Percentiles rank a stretch among this genome's conserved stretches.
phyloP scores from a whole-genome alignment of 2,329 filamentous ascomycete genomes.

The Alternaria triticimaculans region DNA sequence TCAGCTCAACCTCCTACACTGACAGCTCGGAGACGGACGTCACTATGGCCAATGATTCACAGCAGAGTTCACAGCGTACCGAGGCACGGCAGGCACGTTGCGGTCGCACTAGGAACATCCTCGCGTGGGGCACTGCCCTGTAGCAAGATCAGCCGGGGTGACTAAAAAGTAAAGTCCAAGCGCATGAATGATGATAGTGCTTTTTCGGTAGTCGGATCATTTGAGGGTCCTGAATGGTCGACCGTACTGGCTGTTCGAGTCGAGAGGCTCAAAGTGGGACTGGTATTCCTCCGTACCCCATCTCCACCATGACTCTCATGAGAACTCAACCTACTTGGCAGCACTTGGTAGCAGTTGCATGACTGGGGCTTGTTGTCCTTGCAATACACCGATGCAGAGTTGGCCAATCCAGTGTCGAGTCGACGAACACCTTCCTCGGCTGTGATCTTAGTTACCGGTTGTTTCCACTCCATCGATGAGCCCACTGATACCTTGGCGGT shows the following conservation, averaged over 20 bases:
- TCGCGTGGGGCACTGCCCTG: not conserved
- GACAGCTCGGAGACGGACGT: constrained; percentile 3
- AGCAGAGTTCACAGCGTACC: not conserved
- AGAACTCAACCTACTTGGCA: not conserved
- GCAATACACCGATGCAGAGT: not conserved
- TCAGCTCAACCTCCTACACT: constrained; percentile 6
- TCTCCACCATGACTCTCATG: not conserved
- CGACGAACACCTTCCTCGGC: constrained; percentile 10
- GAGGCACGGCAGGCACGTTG: not conserved
- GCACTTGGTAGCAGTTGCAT: not conserved
- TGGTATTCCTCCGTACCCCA: not conserved
- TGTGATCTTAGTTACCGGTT: not conserved
- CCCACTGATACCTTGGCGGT: constrained; percentile 3
- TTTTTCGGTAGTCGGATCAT: constrained; percentile 1
- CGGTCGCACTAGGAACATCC: not conserved
- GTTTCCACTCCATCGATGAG: not conserved
- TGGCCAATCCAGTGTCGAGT: constrained; percentile 6
- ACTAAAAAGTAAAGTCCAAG: not conserved
- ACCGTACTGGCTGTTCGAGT: not conserved
- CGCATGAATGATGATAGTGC: not conserved
- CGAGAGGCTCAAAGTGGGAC: not conserved
- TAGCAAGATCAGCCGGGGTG: constrained; percentile 1
- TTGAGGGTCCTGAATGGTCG: not conserved
- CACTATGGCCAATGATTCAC: constrained; percentile 1
- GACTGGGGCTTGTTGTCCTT: not conserved